These are phyloP conservation scores for Hypoxylon sp. DNA, from an alignment of 2,329 filamentous ascomycete species.

Conservation along the genomic window DNA sequence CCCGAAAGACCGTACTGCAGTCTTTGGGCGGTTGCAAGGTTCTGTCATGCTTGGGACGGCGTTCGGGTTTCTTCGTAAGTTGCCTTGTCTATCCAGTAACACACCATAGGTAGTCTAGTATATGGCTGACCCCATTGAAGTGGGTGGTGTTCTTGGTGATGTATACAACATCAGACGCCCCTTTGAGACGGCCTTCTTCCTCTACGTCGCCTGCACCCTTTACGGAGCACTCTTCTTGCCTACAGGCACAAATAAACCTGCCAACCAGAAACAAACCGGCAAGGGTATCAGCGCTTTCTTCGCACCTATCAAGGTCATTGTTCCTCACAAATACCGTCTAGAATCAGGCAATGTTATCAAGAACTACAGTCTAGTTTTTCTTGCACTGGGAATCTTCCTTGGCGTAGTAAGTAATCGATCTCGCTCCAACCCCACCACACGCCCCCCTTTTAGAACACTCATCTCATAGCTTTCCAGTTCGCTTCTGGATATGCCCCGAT, in stretches of 20 bases:
- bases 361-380: constrained; percentile 69
- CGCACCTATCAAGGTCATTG: constrained; percentile 68
- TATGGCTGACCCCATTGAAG: constrained; percentile 41
- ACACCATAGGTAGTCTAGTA: neutral
- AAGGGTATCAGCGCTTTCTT: constrained; percentile 64
- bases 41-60: constrained; percentile 73
- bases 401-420: constrained; percentile 60
- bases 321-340: constrained; percentile 63
- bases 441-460: neutral
- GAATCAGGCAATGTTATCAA: constrained; percentile 58
- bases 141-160: constrained; percentile 72
- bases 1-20: constrained; percentile 66
- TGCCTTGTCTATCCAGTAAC: too few species aligned
- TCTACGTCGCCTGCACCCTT: constrained; percentile 59
- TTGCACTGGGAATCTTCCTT: constrained; percentile 72
- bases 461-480: constrained; percentile 49
- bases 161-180: constrained; percentile 69
- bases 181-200: constrained; percentile 68
- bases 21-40: constrained; percentile 71
- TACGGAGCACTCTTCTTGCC: constrained; percentile 56
- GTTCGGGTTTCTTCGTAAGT: constrained; percentile 66
- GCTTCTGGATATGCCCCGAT: constrained; percentile 74
- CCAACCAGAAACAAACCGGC: constrained; percentile 34
- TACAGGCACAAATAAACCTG: constrained; percentile 37
- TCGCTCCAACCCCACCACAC: neutral